Evolutionary conservation across 169 alveolate genomes (phyloP).

Genomic region (Prorocentrum cordatum): DNA sequence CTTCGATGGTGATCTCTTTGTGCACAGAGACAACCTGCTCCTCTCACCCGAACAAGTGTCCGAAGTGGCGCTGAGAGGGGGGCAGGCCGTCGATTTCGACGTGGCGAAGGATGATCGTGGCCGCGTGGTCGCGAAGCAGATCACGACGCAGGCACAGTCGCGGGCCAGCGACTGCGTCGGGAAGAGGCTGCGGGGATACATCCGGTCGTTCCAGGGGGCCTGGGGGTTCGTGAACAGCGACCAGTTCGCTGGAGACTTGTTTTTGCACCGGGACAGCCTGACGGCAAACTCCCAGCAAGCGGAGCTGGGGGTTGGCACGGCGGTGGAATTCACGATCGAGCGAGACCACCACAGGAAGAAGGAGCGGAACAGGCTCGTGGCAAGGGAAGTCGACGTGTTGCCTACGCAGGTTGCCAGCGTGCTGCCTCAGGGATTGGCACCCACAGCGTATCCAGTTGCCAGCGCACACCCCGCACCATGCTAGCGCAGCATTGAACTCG

Average conservation of each 20-base stretch:
- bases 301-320: conserved; percentile 36
- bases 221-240: conserved; percentile 66
- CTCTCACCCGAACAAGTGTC: conserved; percentile 15
- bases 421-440: no score
- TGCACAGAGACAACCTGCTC: conserved; percentile 53
- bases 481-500: no score
- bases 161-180: conserved; percentile 63
- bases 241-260: conserved; percentile 52
- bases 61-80: conserved; percentile 5
- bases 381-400: no score
- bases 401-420: no score
- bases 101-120: conserved; percentile 64
- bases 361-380: conserved; percentile 45
- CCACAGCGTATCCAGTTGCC: no score
- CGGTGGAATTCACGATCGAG: conserved; percentile 39
- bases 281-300: conserved; percentile 25
- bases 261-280: conserved; percentile 31
- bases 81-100: conserved; percentile 62
- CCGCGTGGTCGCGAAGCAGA: conserved; percentile 57
- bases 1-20: conserved; percentile 47
- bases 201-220: conserved; percentile 64
- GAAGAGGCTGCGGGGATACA: conserved; percentile 45
- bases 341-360: conserved; percentile 68
- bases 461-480: no score
- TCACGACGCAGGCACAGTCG: conserved; percentile 45